These are phyloP conservation scores for Paecilomyces sp. DNA, from an alignment of 2,329 filamentous ascomycete genomes.

Conservation along the genomic window DNA sequence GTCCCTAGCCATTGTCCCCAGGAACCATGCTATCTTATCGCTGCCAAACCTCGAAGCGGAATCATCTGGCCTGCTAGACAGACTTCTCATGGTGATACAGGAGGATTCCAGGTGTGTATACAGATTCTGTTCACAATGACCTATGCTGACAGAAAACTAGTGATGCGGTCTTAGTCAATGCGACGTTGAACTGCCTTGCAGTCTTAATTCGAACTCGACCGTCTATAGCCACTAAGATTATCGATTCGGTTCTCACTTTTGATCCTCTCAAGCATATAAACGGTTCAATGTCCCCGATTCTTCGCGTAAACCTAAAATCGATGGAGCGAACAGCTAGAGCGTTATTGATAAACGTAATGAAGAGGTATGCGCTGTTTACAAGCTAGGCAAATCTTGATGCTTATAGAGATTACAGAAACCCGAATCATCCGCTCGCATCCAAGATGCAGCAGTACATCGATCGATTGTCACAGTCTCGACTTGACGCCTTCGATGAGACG, in stretches of 20 bases:
- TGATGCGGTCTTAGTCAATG: conserved; percentile 81
- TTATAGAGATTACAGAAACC: conserved; percentile 53
- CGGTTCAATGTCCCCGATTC: conserved; percentile 67
- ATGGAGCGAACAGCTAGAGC: conserved; percentile 91
- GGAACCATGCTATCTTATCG: conserved; percentile 73
- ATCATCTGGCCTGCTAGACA: conserved; percentile 81
- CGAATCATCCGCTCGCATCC: conserved; percentile 64
- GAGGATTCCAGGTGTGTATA: conserved; percentile 66
- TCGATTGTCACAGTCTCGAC: conserved; percentile 67
- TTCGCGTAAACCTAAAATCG: conserved; percentile 77
- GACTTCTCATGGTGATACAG: conserved; percentile 76
- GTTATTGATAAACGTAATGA: conserved; percentile 73
- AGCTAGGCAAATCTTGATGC: background rate
- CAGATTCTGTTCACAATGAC: background rate
- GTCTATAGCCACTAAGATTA: conserved; percentile 73
- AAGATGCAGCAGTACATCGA: conserved; percentile 86
- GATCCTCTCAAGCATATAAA: conserved; percentile 79
- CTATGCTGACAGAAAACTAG: conserved; percentile 36
- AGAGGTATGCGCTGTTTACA: conserved; percentile 49
- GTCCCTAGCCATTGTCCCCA: conserved; percentile 76
- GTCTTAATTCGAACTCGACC: conserved; percentile 76
- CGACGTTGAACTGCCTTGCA: conserved; percentile 82
- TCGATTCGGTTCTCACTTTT: conserved; percentile 81
- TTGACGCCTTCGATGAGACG: conserved; percentile 72
- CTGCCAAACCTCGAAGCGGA: conserved; percentile 83